Percentiles rank a stretch among this genome's conserved stretches.
Conservation (phyloP, 1,284 basidiomycete genomes). For the Boletus smithii region DNA sequence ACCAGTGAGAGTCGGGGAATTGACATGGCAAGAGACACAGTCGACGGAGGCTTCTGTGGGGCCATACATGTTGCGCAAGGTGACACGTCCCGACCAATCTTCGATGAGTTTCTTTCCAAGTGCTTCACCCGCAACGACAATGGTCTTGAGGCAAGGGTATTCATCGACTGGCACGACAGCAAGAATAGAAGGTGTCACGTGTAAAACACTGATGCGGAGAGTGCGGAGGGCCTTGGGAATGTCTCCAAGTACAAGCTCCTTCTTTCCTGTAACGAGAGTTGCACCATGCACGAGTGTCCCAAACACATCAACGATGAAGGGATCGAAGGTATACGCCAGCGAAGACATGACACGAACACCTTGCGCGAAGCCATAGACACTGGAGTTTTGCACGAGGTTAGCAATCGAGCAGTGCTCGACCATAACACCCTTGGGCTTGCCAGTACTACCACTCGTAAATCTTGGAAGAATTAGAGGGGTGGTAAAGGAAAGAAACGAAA, state of each 20-base stretch:
- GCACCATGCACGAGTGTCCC: constrained; percentile 28
- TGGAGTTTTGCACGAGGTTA: constrained; percentile 29
- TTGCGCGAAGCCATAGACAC: constrained; percentile 23
- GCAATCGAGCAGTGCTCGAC: constrained; percentile 34
- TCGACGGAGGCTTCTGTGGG: constrained; percentile 35
- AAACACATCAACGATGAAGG: constrained; percentile 30
- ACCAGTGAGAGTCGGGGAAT: constrained; percentile 17
- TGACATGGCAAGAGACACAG: constrained; percentile 31
- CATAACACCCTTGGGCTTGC: constrained; percentile 30
- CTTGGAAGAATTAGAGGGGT: too few species aligned
- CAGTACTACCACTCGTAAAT: constrained; percentile 31
- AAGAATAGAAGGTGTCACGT: constrained; percentile 34
- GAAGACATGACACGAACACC: constrained; percentile 30
- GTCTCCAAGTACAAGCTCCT: constrained; percentile 33
- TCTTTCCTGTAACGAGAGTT: constrained; percentile 32
- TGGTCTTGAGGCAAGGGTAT: constrained; percentile 26
- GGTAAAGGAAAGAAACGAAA: background rate
- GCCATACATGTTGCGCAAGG: constrained; percentile 35
- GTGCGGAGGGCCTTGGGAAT: constrained; percentile 28
- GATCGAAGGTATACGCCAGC: constrained; percentile 32
- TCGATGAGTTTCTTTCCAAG: constrained; percentile 31
- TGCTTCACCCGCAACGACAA: constrained; percentile 30
- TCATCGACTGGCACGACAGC: constrained; percentile 27
- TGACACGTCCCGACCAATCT: constrained; percentile 29
- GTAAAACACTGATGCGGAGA: constrained; percentile 26